Evolutionary conservation across 768 basidiomycete species (phyloP).

Genomic region (Pisolithus marmoratus): DNA sequence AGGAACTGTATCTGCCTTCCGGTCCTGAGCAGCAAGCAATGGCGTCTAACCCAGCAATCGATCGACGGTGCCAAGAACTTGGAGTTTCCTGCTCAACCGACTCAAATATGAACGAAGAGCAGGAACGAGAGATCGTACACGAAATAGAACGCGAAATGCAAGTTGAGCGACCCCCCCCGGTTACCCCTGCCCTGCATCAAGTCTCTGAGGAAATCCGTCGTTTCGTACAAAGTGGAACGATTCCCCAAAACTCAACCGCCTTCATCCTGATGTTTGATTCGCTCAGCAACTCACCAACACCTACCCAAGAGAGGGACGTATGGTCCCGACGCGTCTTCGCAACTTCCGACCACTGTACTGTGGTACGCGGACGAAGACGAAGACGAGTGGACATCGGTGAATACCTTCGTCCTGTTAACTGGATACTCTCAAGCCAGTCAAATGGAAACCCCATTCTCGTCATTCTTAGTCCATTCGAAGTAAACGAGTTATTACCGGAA

Average conservation of each 20-base stretch:
- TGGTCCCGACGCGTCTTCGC: conserved; percentile 10
- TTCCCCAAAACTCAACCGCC: conserved; percentile 9
- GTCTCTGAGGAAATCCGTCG: conserved; percentile 15
- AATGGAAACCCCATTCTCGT: conserved; percentile 19
- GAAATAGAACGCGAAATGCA: conserved; percentile 41
- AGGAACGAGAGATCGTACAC: conserved; percentile 43
- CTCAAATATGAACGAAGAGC: conserved; percentile 38
- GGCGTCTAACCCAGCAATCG: conserved; percentile 4
- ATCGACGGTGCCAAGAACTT: conserved; percentile 10
- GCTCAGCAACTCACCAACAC: conserved; percentile 4
- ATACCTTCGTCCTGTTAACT: conserved; percentile 25
- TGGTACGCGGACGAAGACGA: conserved; percentile 1
- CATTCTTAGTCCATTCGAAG: conserved; percentile 39
- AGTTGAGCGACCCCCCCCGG: conserved; percentile 30
- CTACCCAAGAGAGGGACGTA: conserved; percentile 12
- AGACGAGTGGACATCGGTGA: conserved; percentile 1
- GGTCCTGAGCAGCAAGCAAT: background rate
- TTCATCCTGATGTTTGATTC: conserved; percentile 18
- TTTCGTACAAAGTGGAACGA: conserved; percentile 26
- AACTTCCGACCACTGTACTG: too few relatives aligned
- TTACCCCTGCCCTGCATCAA: conserved; percentile 16
- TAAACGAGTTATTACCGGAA: conserved; percentile 12
- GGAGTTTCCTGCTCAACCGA: conserved; percentile 12
- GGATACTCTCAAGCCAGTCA: conserved; percentile 18
- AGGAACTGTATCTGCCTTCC: conserved; percentile 27